Evolutionary conservation across 331 rosid genomes (phyloP).

Genomic region (Pyracantha coccinea): DNA sequence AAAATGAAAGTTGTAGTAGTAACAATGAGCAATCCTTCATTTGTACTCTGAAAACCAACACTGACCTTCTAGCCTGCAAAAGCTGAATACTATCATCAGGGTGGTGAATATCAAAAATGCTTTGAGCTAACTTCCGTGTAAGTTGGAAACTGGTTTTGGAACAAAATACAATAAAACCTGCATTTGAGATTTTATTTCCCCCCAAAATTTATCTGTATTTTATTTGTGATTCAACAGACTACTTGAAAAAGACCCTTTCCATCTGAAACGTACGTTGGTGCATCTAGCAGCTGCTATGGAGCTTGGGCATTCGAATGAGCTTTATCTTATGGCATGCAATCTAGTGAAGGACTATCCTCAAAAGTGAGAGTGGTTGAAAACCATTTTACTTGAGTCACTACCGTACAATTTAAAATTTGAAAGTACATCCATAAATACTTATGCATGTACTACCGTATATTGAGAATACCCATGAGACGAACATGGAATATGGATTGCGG

Average conservation of each 20-base stretch:
- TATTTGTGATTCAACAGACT: slow-evolving; percentile 35
- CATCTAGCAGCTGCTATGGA: slow-evolving; percentile 97
- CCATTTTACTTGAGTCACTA: background rate
- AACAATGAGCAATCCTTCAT: slow-evolving; percentile 53
- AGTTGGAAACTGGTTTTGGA: slow-evolving; percentile 34
- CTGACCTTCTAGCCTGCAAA: slow-evolving; percentile 92
- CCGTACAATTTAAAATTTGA: background rate
- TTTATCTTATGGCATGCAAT: slow-evolving; percentile 93
- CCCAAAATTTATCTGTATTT: background rate
- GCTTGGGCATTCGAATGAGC: slow-evolving; percentile 95
- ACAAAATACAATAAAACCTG: background rate
- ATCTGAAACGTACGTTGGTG: slow-evolving; percentile 78
- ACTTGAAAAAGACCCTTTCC: slow-evolving; percentile 94
- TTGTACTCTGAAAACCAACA: slow-evolving; percentile 61
- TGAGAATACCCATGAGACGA: background rate
- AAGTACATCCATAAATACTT: background rate
- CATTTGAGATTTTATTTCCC: background rate
- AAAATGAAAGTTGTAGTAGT: slow-evolving; percentile 57
- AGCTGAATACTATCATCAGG: slow-evolving; percentile 93
- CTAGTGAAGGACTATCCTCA: slow-evolving; percentile 96
- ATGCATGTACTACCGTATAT: background rate
- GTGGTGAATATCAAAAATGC: slow-evolving; percentile 96
- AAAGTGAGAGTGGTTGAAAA: slow-evolving; percentile 41
- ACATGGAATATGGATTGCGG: background rate
- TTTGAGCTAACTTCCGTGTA: slow-evolving; percentile 84